Base-by-base conservation (phyloP, 2,329 filamentous ascomycete species). In the Aplosporella prunicola region DNA sequence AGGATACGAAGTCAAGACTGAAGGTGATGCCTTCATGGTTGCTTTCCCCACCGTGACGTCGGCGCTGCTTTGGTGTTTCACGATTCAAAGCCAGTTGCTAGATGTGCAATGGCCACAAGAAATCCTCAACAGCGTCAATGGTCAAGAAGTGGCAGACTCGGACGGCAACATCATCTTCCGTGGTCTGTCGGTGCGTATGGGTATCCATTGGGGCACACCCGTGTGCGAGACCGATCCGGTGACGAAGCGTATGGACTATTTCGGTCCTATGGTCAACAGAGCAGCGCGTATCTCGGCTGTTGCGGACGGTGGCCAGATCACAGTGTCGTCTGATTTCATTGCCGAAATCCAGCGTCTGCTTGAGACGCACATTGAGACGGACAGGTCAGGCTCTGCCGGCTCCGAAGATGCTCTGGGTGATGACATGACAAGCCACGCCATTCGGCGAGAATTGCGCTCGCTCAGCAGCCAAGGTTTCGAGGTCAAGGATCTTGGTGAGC, bases 11-110 rank as follows among this genome's bases (percentile, higher is more conserved):
- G 91, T 98, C 60, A 98, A 98, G 71, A 98, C 91, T 13, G 91
- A 98, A 84, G 91, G 91, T 48, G 91, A 98, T 62, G 91, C 91
- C 7, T 98, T 98, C 54, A 96, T 98, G 88, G 91, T 98, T 20
- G 93, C 89, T 8, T 98, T 98, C 61, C 85, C 88, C 2, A 96
- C 91, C 0, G 87, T 91, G 2, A 96, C 91, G 1, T 91, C 88
- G 7, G 91, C 91, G 5, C 66, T 98, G 32, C 71, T 98, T 6
- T 98, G 91, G 91, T 93, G 82, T 50, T 98, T 98, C 63, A 85
- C 87, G 15, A 88, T 95, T 18, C 91, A 98, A 59, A 80, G 79
- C 47, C 75, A 82, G 51, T 74, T 98, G 4, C 74, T 98, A 2
- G 84, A 94, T 47, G 84, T 93, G 14, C 76, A 79, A 49, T 98